phyloP scores from a whole-genome alignment of 2,329 filamentous ascomycete genomes.

The Penicillium sp. region DNA sequence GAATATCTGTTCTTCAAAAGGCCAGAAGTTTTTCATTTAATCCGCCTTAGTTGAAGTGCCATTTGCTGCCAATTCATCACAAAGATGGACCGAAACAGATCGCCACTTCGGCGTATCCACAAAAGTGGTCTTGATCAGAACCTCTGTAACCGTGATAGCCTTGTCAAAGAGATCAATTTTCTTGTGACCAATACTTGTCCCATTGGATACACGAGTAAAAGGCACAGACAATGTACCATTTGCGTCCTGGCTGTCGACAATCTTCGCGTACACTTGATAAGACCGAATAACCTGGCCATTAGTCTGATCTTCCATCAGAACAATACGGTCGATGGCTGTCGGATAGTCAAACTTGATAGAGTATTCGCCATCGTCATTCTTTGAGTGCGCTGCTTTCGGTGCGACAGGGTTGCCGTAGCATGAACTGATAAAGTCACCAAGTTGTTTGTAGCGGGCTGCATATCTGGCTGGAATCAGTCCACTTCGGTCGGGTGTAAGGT shows the following conservation, averaged over 20 bases:
- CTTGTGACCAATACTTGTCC: slow-evolving; percentile 11
- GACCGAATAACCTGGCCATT: slow-evolving; percentile 8
- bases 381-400: slow-evolving; percentile 1
- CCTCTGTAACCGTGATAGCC: background rate
- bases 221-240: slow-evolving; percentile 6
- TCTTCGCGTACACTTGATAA: slow-evolving; percentile 7
- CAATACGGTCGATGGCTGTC: slow-evolving; percentile 8
- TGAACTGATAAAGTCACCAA: slow-evolving; percentile 9
- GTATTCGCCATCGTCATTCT: slow-evolving; percentile 2
- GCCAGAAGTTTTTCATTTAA: too few species aligned
- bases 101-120: slow-evolving; percentile 13
- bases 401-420: slow-evolving; percentile 3
- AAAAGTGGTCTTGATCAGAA: slow-evolving; percentile 8
- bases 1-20: too few species aligned
- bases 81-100: slow-evolving; percentile 7
- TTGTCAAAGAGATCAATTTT: slow-evolving; percentile 10
- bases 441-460: slow-evolving; percentile 9
- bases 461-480: slow-evolving; percentile 10
- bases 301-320: slow-evolving; percentile 11
- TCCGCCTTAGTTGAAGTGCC: background rate
- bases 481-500: slow-evolving; percentile 10
- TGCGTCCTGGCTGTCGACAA: slow-evolving; percentile 9
- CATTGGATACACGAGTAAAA: slow-evolving; percentile 5
- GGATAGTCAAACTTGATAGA: slow-evolving; percentile 9
- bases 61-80: slow-evolving; percentile 7